Evolutionary conservation across 2,329 filamentous ascomycete genomes (phyloP), one percentile per base, ranked within the genome.

Genomic region (Myriosclerotinia scirpicola): DNA sequence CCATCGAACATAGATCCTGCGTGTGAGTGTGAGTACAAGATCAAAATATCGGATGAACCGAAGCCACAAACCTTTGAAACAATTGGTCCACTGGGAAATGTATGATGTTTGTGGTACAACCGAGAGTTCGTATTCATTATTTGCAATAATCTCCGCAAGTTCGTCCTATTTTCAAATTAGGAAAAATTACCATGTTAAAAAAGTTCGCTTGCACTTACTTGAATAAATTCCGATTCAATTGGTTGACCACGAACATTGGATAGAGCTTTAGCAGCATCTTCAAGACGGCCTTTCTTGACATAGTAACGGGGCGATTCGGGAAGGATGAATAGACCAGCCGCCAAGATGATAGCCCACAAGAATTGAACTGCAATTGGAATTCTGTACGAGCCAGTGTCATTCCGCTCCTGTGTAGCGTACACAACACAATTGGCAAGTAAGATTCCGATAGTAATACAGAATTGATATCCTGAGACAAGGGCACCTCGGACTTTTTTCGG

Each of bases 241-340:
- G 89, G 84, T 80, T 96, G 90, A 69, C 90, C 90, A 76, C 92
- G 90, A 44, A 96, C 85, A 66, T 83, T 84, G 67, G 85, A 79
- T 7, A 96, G 84, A 15, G 86, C 80, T 1, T 79, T 69, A 67
- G 87, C 84, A 46, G 92, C 92, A 67, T 83, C 76, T 54, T 89
- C 85, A 64, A 92, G 81, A 69, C 86, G 81, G 66, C 90, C 90
- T 78, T 87, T 89, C 83, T 91, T 92, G 80, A 96, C 90, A 75
- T 86, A 94, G 83, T 88, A 96, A 75, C 92, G 89, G 56, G 92
- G 92, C 0, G 91, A 94, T 78, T 96, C 92, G 67, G 92, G 92
- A 9, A 96, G 87, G 75, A 92, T 78, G 71, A 93, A 78, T 34
- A 96, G 85, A 74, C 92, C 92, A 60, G 74, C 75, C 42, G 80